Evolutionary conservation across 441 rosid species (phyloP).

Genomic region (Syzygium malaccense): DNA sequence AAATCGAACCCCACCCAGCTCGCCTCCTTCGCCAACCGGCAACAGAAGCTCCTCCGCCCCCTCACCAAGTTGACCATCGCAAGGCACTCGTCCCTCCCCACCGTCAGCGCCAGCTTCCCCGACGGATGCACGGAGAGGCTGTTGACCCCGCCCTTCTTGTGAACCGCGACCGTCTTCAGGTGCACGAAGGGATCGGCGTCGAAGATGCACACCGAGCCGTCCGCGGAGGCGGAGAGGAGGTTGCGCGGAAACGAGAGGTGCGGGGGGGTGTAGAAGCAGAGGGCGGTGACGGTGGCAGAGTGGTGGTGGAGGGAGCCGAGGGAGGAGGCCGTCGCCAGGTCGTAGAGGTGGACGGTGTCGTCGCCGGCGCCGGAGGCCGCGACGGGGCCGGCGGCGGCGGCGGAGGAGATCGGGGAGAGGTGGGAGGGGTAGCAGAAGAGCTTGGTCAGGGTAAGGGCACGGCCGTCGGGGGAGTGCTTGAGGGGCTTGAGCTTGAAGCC

Average conservation of each 20-base stretch:
- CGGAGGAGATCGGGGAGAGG: constrained; percentile 62
- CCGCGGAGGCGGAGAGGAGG: constrained; percentile 70
- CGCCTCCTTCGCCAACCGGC: constrained; percentile 68
- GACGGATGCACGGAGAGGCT: constrained; percentile 71
- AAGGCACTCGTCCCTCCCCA: constrained; percentile 74
- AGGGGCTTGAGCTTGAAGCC: constrained; percentile 76
- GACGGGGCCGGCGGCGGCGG: constrained; percentile 65
- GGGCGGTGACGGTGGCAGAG: constrained; percentile 60
- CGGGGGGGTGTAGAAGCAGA: constrained; percentile 68
- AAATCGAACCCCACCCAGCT: constrained; percentile 50
- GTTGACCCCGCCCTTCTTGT: constrained; percentile 57
- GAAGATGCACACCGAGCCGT: constrained; percentile 73
- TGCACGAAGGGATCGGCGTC: constrained; percentile 84
- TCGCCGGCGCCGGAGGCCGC: constrained; percentile 82
- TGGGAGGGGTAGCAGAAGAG: constrained; percentile 87
- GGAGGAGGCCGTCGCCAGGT: constrained; percentile 69
- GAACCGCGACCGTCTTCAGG: constrained; percentile 56
- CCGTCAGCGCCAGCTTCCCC: constrained; percentile 74
- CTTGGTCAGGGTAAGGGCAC: constrained; percentile 46
- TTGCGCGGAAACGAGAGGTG: constrained; percentile 77
- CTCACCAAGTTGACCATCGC: constrained; percentile 85
- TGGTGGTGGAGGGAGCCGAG: constrained; percentile 71
- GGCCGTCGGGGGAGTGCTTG: constrained; percentile 22
- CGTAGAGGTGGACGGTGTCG: constrained; percentile 81
- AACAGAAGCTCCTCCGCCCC: constrained; percentile 77